Evolutionary conservation across 805 yeast species (phyloP).

Genomic region (Tanozyma kutaoensis): DNA sequence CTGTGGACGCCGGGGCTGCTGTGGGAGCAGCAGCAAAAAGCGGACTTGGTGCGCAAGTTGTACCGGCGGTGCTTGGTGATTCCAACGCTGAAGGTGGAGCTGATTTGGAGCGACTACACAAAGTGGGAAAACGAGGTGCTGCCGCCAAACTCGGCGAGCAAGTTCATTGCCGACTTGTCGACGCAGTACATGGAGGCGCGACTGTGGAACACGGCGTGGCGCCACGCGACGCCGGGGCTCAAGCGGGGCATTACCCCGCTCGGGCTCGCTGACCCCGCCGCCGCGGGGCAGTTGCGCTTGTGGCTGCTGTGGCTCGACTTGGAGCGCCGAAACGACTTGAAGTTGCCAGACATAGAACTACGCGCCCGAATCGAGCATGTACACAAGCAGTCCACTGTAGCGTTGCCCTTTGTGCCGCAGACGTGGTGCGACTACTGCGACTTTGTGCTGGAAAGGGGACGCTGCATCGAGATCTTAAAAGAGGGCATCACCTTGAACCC

Average conservation of each 20-base stretch:
- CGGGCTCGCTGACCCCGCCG: slow-evolving; percentile 6
- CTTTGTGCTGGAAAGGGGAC: slow-evolving; percentile 23
- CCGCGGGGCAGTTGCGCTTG: slow-evolving; percentile 29
- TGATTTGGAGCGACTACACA: slow-evolving; percentile 69
- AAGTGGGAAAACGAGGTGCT: slow-evolving; percentile 73
- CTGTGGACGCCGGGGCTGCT: slow-evolving; percentile 66
- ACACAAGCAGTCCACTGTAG: slow-evolving; percentile 55
- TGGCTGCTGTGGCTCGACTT: slow-evolving; percentile 74
- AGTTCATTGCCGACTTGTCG: slow-evolving; percentile 70
- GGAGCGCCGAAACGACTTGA: slow-evolving; percentile 63
- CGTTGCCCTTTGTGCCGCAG: slow-evolving; percentile 54
- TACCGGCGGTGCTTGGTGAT: slow-evolving; percentile 56
- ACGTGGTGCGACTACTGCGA: slow-evolving; percentile 58
- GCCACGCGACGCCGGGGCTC: slow-evolving; percentile 36
- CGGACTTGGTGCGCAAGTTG: slow-evolving; percentile 61
- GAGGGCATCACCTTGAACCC: slow-evolving; percentile 57
- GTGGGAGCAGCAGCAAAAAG: slow-evolving; percentile 78
- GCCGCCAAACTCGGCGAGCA: slow-evolving; percentile 59
- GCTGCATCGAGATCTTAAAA: slow-evolving; percentile 32
- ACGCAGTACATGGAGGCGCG: slow-evolving; percentile 82
- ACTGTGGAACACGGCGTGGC: slow-evolving; percentile 60
- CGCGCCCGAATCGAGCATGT: slow-evolving; percentile 54
- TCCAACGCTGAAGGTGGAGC: slow-evolving; percentile 69
- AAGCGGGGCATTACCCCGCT: slow-evolving; percentile 29
- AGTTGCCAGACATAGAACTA: slow-evolving; percentile 31